Conservation (phyloP, 331 rosid species). For the Stylosanthes scabra region DNA sequence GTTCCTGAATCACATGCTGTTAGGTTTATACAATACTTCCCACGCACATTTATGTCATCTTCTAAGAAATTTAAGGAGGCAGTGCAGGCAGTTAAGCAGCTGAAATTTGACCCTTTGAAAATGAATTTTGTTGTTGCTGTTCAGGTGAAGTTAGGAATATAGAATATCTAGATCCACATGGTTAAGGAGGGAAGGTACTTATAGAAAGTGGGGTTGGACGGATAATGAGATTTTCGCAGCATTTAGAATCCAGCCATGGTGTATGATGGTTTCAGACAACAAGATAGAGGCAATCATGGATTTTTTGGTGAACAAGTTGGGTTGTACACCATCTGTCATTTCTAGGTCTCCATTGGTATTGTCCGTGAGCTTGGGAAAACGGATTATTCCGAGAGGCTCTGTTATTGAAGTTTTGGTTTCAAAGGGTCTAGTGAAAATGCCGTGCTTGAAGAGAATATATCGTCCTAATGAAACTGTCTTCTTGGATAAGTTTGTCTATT, state of each 20-base stretch:
- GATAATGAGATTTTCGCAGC: conserved; percentile 43
- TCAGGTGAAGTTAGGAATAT: neutral
- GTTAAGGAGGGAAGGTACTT: conserved; percentile 41
- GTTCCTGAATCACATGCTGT: neutral
- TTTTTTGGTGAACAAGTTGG: conserved; percentile 44
- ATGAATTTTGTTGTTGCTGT: conserved; percentile 6
- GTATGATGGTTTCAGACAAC: conserved; percentile 39
- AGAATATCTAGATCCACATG: neutral
- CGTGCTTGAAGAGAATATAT: neutral
- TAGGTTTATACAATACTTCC: neutral
- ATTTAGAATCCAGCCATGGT: conserved; percentile 43
- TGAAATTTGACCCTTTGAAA: conserved; percentile 5
- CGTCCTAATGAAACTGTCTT: neutral
- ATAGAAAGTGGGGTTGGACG: conserved; percentile 56
- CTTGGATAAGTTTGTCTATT: neutral
- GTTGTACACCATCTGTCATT: conserved; percentile 29
- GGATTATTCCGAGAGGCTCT: conserved; percentile 44
- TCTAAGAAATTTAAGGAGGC: neutral
- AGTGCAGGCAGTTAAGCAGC: conserved; percentile 2
- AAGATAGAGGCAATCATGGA: conserved; percentile 50
- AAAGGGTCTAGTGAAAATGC: conserved; percentile 23
- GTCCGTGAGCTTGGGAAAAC: conserved; percentile 43
- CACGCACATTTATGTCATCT: neutral
- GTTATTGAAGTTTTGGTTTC: conserved; percentile 36
- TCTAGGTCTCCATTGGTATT: neutral